Base-by-base conservation (phyloP, 306 rosid genomes). In the Prinsepia uniflora region DNA sequence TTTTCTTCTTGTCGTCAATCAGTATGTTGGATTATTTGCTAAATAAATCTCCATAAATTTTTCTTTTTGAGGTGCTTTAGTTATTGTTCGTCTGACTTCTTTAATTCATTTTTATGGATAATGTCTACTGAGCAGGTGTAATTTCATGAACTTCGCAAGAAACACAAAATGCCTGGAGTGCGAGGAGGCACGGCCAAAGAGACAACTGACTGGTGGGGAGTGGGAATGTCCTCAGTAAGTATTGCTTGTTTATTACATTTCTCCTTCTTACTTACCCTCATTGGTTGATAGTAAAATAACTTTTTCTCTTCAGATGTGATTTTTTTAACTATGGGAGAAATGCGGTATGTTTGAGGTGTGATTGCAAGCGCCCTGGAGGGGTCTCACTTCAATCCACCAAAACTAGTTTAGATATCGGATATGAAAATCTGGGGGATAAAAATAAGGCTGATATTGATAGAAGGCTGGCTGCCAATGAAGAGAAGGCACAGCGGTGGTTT, bases 191-290 rank as follows among this genome's bases (percentile, higher is more conserved):
- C 86, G 95, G 59, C 99, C 97, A 59, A 83, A 87, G 80, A 82
- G 90, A 52, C 96, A 91, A 79, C 81, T 94, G 63, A 83, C 88
- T 72, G 97, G 97, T 54, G 88, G 87, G 74, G 99, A 94, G 81
- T 94, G 99, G 99, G 99, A 94, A 79, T 94, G 99, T 76, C 99
- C 99, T 71, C 97, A 94, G 99, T 94, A 77, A 80, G 99, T 75
- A 79, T 74, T 61, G 49, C 66, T 69, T 74, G 48, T 40, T 71
- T 56, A 6, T 65, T 15, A 56, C 6, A 42, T 56, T 19, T 70
- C 46, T 71, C 44, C 45, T 59, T 39, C 45, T 43, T 66, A 44
- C n/a, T 22, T 14, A 64, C 41, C 56, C 41, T 61, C 40, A 55
- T 60, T 54, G 57, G 57, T 72, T 83, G 70, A 68, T 81, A 5